A percentile compares a stretch with the other conserved stretches of the same genome.
Conservation (phyloP, 2,329 filamentous ascomycete genomes). For the Beauveria scarabaeidicola region DNA sequence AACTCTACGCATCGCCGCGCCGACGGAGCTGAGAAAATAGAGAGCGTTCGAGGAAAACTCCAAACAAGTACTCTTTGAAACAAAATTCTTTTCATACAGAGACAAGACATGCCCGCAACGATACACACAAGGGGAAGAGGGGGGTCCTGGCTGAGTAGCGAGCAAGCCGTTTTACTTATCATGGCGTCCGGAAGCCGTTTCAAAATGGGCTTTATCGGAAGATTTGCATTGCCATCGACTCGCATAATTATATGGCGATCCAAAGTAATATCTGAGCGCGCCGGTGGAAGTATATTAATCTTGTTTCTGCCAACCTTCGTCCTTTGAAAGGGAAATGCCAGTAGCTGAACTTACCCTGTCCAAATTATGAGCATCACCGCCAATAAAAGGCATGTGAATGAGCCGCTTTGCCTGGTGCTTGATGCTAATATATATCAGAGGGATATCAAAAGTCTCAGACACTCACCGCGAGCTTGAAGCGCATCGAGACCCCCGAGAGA, state of each 20-base stretch:
- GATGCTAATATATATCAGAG: no score
- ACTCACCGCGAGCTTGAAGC: no score
- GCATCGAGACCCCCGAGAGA: no score
- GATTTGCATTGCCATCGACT: neutral
- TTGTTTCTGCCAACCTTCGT: neutral
- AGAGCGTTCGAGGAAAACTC: neutral
- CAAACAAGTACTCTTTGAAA: neutral
- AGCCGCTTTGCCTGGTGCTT: no score
- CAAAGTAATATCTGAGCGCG: neutral
- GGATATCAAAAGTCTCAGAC: no score
- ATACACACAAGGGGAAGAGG: neutral
- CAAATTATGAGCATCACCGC: neutral
- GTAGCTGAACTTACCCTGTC: neutral
- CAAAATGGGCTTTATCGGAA: neutral
- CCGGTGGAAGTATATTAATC: neutral
- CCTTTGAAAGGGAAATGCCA: neutral
- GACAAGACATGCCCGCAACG: neutral
- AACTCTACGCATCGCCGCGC: no score
- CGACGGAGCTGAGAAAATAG: neutral
- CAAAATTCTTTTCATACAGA: neutral
- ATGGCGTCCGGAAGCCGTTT: neutral
- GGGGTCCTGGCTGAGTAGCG: neutral
- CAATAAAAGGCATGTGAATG: no score
- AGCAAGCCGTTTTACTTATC: neutral
- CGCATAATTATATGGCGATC: slow-evolving; percentile 1